Evolutionary conservation across 208 protist species (phyloP), one percentile per base, ranked within the genome.

Genomic region (Trypanosoma caninum): DNA sequence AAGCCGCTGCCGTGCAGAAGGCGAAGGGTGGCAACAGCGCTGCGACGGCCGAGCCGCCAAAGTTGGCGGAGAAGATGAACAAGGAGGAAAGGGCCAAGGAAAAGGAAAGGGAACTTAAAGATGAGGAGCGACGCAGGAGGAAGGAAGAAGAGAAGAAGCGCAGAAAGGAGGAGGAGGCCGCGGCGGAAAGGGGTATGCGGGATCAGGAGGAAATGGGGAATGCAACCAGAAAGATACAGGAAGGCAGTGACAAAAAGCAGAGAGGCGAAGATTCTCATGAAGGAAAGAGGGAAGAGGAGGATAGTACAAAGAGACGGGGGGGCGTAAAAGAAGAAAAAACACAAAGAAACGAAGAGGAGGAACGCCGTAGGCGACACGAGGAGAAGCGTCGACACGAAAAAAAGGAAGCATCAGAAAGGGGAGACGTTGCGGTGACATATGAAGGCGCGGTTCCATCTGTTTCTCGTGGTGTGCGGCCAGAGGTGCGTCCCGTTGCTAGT

Each of bases 301-400:
- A 73, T 31, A 38, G 56, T 22, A 63, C 61, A 45, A 69, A 76
- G 22, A 59, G 57, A 20, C 33, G 40, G 9, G 52, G 48, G n/a
- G 59, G 70, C 2, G 51, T 51, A 7, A 27, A 41, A 47, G 75
- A 69, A 47, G 59, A 68, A 18, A 58, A 63, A 48, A 53, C 60
- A 30, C 31, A 28, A 18, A n/a, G 66, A 22, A 70, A 69, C 13
- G 75, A 61, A 7, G 75, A 87, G 42, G 80, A 87, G 57, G 80
- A 88, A 58, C 84, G 75, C 25, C 76, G 65, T 44, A 76, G 71
- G 58, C 76, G 78, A 14, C 75, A 78, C 62, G 83, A 85, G 31
- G 82, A 84, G 67, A 72, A 79, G 54, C 72, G 73, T 34, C 72
- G 71, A 4, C 69, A 69, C 53, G 76, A 52, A 33, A 50, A 37